Percentiles rank a stretch among this genome's conserved stretches.
Evolutionary conservation across 1,284 basidiomycete genomes (phyloP).

Genomic region (Phlebopus sp.): DNA sequence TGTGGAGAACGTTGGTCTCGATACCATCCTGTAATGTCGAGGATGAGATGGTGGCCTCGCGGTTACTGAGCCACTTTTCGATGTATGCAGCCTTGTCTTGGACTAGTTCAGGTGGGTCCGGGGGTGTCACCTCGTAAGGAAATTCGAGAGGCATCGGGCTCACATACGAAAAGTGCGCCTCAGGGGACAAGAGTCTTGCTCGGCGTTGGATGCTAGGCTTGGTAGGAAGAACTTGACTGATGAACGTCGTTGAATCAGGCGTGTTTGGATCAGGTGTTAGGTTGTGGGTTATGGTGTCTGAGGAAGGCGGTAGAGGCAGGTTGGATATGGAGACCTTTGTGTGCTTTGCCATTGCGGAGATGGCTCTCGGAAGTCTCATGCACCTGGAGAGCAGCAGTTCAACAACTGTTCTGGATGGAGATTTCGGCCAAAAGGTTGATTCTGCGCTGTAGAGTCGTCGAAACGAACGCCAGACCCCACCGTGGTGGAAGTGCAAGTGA

Average conservation of each 20-base stretch:
- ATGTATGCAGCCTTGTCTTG: conserved; percentile 62
- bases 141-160: conserved; percentile 83
- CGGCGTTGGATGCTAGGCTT: conserved; percentile 75
- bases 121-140: conserved; percentile 74
- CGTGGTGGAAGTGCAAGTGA: too few relatives aligned
- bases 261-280: conserved; percentile 69
- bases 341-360: conserved; percentile 21
- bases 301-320: conserved; percentile 61
- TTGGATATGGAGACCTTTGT: conserved; percentile 50
- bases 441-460: too few relatives aligned
- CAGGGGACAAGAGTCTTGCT: conserved; percentile 53
- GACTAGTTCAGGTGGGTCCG: conserved; percentile 41
- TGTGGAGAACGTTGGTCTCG: conserved; percentile 29
- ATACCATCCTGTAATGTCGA: not conserved
- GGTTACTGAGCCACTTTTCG: conserved; percentile 66
- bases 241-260: conserved; percentile 50
- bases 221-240: conserved; percentile 45
- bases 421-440: too few relatives aligned
- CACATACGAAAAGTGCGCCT: conserved; percentile 80
- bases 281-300: conserved; percentile 62
- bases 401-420: too few relatives aligned
- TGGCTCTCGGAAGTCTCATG: conserved; percentile 13
- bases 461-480: too few relatives aligned
- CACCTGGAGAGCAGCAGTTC: not conserved
- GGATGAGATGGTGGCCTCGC: conserved; percentile 52